Percentiles rank a stretch among this genome's conserved stretches.
Evolutionary conservation across 2,329 filamentous ascomycete species (phyloP).

Genomic region (Eutypa lata): DNA sequence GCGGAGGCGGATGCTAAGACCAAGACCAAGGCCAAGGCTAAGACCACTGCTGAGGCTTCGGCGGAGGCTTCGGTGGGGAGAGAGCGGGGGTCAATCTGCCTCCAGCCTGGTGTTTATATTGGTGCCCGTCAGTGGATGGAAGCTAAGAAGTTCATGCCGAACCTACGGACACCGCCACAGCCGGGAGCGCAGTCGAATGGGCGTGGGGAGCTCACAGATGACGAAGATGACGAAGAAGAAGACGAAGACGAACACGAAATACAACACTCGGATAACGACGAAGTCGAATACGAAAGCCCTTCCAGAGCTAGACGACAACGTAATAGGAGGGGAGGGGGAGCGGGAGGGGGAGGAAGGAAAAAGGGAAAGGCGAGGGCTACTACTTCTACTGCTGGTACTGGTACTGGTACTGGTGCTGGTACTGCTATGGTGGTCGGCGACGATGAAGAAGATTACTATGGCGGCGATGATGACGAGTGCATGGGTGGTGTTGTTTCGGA

Average conservation of each 20-base stretch:
- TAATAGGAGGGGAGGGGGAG: too few species aligned
- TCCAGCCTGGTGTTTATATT: too few species aligned
- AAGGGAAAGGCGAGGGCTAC: neutral
- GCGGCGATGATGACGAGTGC: neutral
- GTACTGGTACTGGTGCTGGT: too few species aligned
- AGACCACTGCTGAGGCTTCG: too few species aligned
- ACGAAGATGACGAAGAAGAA: neutral
- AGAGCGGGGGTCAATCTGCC: too few species aligned
- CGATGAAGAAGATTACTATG: neutral
- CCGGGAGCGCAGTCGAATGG: neutral
- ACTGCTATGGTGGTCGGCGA: neutral
- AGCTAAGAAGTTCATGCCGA: too few species aligned
- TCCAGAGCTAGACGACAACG: neutral
- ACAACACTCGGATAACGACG: neutral
- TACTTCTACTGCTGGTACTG: too few species aligned
- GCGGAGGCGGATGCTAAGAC: neutral
- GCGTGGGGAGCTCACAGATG: too few species aligned
- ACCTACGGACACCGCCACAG: too few species aligned
- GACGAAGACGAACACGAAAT: neutral
- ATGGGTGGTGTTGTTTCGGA: neutral
- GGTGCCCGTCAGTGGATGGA: too few species aligned
- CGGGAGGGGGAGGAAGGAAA: neutral
- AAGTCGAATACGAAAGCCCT: neutral
- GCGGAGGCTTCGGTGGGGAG: too few species aligned
- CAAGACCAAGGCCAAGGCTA: neutral